Conservation (phyloP, 805 yeast genomes). For the Ogataea wickerhamii region DNA sequence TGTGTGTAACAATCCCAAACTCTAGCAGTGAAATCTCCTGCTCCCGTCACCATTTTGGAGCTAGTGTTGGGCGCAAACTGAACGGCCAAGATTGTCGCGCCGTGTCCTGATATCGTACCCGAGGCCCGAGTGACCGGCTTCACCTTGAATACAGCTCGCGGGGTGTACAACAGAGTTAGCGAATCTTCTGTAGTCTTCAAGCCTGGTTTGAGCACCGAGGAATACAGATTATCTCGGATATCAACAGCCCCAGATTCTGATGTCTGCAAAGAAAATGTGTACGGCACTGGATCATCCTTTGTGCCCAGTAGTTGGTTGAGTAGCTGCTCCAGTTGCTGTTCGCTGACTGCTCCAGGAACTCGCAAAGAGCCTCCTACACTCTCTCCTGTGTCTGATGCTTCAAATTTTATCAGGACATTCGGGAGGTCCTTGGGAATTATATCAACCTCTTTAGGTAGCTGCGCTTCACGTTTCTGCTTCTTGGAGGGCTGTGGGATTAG, state of each 20-base stretch:
- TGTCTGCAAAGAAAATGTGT: constrained; percentile 68
- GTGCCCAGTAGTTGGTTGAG: constrained; percentile 73
- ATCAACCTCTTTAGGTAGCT: constrained; percentile 70
- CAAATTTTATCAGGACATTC: constrained; percentile 81
- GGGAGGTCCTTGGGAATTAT: constrained; percentile 77
- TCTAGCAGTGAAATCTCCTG: constrained; percentile 94
- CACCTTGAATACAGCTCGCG: constrained; percentile 92
- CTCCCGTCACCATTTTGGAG: constrained; percentile 85
- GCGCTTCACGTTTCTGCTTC: constrained; percentile 80
- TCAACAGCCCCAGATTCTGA: constrained; percentile 54
- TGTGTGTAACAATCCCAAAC: constrained; percentile 96
- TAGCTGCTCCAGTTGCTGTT: constrained; percentile 82
- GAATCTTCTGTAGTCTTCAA: constrained; percentile 89
- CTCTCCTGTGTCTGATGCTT: constrained; percentile 92
- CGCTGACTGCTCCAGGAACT: constrained; percentile 87
- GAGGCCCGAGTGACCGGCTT: constrained; percentile 86
- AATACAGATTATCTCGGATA: constrained; percentile 71
- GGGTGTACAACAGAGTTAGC: constrained; percentile 85
- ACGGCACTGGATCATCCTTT: constrained; percentile 83
- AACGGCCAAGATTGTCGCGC: constrained; percentile 86
- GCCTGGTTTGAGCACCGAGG: constrained; percentile 82
- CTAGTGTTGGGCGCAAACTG: constrained; percentile 91
- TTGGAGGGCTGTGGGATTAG: constrained; percentile 91
- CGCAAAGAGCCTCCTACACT: constrained; percentile 77
- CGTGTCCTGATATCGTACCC: constrained; percentile 94